A percentile compares a stretch with the other conserved stretches of the same genome.
These are phyloP conservation scores for Penicillium pulvis DNA, from an alignment of 495 filamentous ascomycete species.

Conservation along the genomic window DNA sequence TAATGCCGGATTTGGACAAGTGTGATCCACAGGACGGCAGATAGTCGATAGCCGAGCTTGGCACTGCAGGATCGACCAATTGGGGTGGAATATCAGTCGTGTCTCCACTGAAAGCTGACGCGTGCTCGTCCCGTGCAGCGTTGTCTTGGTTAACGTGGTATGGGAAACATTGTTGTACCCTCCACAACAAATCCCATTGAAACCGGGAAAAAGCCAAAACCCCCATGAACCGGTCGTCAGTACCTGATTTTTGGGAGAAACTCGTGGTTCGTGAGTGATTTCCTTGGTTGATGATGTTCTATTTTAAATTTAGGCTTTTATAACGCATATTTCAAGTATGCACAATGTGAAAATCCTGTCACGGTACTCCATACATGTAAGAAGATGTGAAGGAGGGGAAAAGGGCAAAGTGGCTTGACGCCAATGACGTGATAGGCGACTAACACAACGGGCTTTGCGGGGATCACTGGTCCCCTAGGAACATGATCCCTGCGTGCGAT, in stretches of 20 bases:
- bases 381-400: neutral
- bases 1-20: slow-evolving; percentile 17
- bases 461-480: slow-evolving; percentile 8
- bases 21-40: slow-evolving; percentile 38
- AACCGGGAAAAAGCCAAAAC: neutral
- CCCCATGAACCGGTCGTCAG: neutral
- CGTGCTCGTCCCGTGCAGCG: slow-evolving; percentile 37
- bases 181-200: neutral
- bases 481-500: slow-evolving; percentile 41
- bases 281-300: neutral
- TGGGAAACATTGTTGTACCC: slow-evolving; percentile 9
- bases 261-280: neutral
- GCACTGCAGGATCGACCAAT: slow-evolving; percentile 42
- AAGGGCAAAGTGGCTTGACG: slow-evolving; percentile 3
- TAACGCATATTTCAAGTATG: slow-evolving; percentile 5
- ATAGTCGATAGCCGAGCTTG: slow-evolving; percentile 53
- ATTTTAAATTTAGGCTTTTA: slow-evolving; percentile 2
- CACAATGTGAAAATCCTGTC: neutral
- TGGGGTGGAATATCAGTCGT: neutral
- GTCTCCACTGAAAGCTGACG: slow-evolving; percentile 41
- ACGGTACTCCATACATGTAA: neutral
- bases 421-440: slow-evolving; percentile 13
- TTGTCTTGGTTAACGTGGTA: slow-evolving; percentile 21
- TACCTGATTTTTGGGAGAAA: neutral
- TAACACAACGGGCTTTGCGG: slow-evolving; percentile 1